Evolutionary conservation across 2,329 filamentous ascomycete species (phyloP).

Genomic region (Aspergillus fischeri): DNA sequence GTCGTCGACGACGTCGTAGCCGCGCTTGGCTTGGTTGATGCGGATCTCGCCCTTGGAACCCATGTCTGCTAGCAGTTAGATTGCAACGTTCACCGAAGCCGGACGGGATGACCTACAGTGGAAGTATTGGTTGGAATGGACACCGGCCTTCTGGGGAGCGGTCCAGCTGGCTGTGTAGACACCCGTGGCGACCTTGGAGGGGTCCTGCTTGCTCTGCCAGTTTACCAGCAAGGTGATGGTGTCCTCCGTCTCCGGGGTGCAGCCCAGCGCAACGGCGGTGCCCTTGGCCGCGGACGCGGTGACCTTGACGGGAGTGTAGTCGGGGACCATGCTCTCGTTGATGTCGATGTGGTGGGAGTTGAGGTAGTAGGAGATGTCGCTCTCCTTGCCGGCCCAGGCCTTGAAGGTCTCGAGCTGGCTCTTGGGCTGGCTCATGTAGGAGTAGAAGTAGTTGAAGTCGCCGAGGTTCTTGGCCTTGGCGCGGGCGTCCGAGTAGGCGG

Average conservation of each 20-base stretch:
- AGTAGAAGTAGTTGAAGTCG: conserved; percentile 98
- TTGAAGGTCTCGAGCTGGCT: conserved; percentile 91
- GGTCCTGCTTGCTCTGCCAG: conserved; percentile 71
- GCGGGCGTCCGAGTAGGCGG: conserved; percentile 83
- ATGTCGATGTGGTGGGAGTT: conserved; percentile 94
- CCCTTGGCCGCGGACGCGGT: conserved; percentile 77
- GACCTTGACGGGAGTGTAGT: conserved; percentile 72
- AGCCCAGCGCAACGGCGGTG: conserved; percentile 73
- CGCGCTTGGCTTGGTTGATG: conserved; percentile 88
- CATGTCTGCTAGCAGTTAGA: conserved; percentile 51
- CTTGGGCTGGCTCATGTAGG: conserved; percentile 92
- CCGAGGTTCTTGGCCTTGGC: conserved; percentile 72
- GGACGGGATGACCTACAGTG: conserved; percentile 53
- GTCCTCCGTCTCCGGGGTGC: conserved; percentile 77
- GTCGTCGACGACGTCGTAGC: conserved; percentile 92
- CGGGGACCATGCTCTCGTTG: conserved; percentile 85
- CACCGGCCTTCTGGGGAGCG: conserved; percentile 83
- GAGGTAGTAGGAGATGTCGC: conserved; percentile 92
- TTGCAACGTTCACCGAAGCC: background rate
- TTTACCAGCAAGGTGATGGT: conserved; percentile 88
- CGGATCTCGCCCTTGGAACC: conserved; percentile 78
- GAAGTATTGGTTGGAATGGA: conserved; percentile 97
- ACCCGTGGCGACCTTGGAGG: conserved; percentile 70
- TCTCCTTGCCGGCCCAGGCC: conserved; percentile 86
- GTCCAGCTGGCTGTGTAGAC: conserved; percentile 96